A percentile compares a stretch with the other conserved stretches of the same genome.
phyloP scores from a whole-genome alignment of 2,329 filamentous ascomycete genomes.

The Calonectria montana region DNA sequence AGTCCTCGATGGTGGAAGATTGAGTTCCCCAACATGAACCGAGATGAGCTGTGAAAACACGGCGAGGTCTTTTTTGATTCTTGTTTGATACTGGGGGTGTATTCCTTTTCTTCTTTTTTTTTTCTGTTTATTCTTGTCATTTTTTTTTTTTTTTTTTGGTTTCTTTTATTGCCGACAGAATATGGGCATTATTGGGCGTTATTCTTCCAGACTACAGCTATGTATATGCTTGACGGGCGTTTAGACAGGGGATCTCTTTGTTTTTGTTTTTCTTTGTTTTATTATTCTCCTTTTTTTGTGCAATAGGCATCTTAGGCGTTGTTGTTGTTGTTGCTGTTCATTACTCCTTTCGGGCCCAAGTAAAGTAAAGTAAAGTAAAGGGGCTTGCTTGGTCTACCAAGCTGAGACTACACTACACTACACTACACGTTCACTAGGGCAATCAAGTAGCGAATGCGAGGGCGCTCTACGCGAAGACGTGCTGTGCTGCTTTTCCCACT shows the following conservation, averaged over 20 bases:
- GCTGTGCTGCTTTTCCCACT: not conserved
- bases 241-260: not conserved
- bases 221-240: not conserved
- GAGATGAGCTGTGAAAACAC: constrained; percentile 60
- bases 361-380: not conserved
- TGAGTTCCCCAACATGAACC: constrained; percentile 52
- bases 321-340: constrained; percentile 7
- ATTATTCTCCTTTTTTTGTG: not conserved
- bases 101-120: not conserved
- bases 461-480: not conserved
- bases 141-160: not conserved
- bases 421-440: not conserved
- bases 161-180: not conserved
- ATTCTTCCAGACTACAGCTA: not conserved
- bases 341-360: not conserved
- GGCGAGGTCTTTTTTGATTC: not conserved
- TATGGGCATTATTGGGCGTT: constrained; percentile 19
- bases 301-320: constrained; percentile 13
- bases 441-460: not conserved
- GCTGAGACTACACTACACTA: not conserved
- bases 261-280: not conserved
- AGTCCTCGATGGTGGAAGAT: constrained; percentile 60
- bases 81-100: too few species aligned
- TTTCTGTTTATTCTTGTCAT: not conserved
- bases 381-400: not conserved